Conservation (phyloP, 2,329 filamentous ascomycete species). For the Paracoccidioides brasiliensis region DNA sequence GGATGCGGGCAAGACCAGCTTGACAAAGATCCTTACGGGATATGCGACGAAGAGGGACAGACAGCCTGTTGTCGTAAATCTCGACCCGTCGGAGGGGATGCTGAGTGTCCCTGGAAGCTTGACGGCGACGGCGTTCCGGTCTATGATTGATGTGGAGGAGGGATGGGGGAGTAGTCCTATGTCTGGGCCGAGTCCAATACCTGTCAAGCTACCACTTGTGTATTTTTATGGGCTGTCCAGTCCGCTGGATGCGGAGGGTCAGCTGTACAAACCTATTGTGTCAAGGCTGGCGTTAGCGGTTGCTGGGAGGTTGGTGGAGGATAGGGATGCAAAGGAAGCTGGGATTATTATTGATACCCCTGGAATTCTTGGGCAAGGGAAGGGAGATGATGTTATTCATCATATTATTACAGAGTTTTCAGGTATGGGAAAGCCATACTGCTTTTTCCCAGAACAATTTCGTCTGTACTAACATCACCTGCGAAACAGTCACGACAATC, state of each 20-base stretch:
- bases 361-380: constrained; percentile 51
- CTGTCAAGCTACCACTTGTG: constrained; percentile 82
- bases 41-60: constrained; percentile 63
- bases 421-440: constrained; percentile 30
- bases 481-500: constrained; percentile 54
- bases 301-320: constrained; percentile 63
- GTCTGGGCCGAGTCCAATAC: constrained; percentile 74
- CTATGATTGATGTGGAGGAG: constrained; percentile 74
- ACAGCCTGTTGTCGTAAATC: constrained; percentile 71
- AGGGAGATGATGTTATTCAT: constrained; percentile 60
- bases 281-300: constrained; percentile 68
- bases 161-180: constrained; percentile 86
- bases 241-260: constrained; percentile 55
- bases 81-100: constrained; percentile 70
- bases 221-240: constrained; percentile 71
- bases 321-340: constrained; percentile 54
- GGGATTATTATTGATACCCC: constrained; percentile 82
- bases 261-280: constrained; percentile 59
- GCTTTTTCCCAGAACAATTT: not conserved
- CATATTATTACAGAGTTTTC: constrained; percentile 62
- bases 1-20: constrained; percentile 68
- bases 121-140: constrained; percentile 74
- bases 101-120: constrained; percentile 67
- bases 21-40: constrained; percentile 62
- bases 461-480: constrained; percentile 11